Evolutionary conservation across 768 basidiomycete genomes (phyloP).

Genomic region (Psilocybe azurescens): DNA sequence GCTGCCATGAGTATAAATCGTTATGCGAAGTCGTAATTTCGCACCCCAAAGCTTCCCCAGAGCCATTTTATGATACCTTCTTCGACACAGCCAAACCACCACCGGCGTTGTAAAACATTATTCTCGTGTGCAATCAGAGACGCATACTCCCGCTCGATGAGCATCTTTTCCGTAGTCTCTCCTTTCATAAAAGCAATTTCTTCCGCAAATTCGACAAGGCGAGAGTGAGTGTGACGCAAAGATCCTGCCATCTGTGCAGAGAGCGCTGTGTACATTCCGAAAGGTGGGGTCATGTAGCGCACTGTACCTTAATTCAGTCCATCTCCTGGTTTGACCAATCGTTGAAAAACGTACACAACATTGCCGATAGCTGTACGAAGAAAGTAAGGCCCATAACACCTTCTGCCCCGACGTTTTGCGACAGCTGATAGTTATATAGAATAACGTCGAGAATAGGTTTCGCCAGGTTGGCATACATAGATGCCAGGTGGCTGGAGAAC

Average conservation of each 20-base stretch:
- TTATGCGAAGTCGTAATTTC: constrained; percentile 28
- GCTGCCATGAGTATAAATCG: neutral
- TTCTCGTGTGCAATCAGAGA: constrained; percentile 86
- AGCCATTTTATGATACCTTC: constrained; percentile 97
- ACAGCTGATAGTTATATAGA: constrained; percentile 94
- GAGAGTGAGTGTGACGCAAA: constrained; percentile 90
- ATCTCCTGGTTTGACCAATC: constrained; percentile 1
- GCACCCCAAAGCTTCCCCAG: constrained; percentile 93
- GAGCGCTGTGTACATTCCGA: constrained; percentile 88
- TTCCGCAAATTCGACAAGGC: constrained; percentile 87
- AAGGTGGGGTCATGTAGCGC: constrained; percentile 86
- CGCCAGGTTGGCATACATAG: constrained; percentile 92
- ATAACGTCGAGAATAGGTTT: constrained; percentile 94
- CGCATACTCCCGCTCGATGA: constrained; percentile 89
- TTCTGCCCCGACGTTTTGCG: constrained; percentile 93
- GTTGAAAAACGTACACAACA: constrained; percentile 62
- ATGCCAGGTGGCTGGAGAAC: constrained; percentile 89
- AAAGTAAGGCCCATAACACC: constrained; percentile 84
- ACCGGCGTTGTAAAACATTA: constrained; percentile 74
- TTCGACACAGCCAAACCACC: constrained; percentile 92
- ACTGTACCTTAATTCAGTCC: constrained; percentile 53
- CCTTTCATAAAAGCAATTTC: constrained; percentile 91
- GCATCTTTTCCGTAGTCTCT: constrained; percentile 88
- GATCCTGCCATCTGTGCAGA: constrained; percentile 90
- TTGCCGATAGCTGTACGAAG: constrained; percentile 83